Evolutionary conservation across 495 filamentous ascomycete genomes (phyloP).

Genomic region (Barbatosphaeria neglecta): DNA sequence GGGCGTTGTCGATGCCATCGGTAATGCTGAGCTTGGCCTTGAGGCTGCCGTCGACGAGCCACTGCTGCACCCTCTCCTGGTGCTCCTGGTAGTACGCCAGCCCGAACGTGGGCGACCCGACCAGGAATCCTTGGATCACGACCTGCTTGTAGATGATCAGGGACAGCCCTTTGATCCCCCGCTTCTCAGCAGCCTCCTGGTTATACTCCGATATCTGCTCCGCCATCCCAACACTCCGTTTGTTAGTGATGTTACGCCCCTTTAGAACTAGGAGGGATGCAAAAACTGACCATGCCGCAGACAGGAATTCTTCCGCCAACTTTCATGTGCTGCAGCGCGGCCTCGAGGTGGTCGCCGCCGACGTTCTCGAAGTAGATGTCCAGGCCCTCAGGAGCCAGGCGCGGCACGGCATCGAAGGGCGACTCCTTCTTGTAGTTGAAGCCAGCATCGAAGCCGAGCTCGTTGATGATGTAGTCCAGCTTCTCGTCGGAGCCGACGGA

Average conservation of each 20-base stretch:
- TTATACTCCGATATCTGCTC: conserved; percentile 67
- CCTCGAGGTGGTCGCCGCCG: conserved; percentile 78
- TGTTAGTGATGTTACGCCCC: conserved; percentile 5
- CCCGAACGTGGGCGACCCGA: conserved; percentile 47
- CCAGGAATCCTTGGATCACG: conserved; percentile 68
- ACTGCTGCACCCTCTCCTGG: conserved; percentile 69
- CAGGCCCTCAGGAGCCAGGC: conserved; percentile 70
- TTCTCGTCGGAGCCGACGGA: conserved; percentile 53
- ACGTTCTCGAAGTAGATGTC: conserved; percentile 98
- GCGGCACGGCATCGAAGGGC: conserved; percentile 56
- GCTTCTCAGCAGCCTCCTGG: conserved; percentile 39
- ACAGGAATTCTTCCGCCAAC: conserved; percentile 56
- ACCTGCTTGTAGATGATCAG: conserved; percentile 33
- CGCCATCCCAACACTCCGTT: conserved; percentile 23
- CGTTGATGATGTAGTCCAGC: conserved; percentile 52
- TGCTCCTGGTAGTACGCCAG: conserved; percentile 63
- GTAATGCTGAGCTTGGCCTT: conserved; percentile 60
- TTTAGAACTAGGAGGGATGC: background rate
- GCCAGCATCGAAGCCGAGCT: conserved; percentile 55
- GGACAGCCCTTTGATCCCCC: conserved; percentile 59
- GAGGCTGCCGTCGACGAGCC: conserved; percentile 74
- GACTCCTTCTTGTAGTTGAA: conserved; percentile 61
- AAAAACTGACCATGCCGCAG: conserved; percentile 34
- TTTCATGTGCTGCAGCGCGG: conserved; percentile 59
- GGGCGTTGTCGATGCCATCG: conserved; percentile 71